Conservation (phyloP, 2,329 filamentous ascomycete species). For the Fusarium sarcochroum region DNA sequence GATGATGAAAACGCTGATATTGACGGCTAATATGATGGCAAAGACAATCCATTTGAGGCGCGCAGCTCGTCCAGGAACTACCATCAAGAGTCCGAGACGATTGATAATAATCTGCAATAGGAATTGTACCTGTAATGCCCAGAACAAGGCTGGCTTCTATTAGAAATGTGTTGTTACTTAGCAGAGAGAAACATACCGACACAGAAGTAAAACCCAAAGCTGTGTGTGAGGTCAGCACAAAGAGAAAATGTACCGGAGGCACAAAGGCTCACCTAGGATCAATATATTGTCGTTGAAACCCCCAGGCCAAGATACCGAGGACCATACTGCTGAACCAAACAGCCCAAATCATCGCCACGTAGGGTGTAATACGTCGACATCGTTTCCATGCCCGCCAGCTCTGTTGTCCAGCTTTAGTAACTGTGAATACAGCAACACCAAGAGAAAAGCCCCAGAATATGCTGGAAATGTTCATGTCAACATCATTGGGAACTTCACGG, state of each 20-base stretch:
- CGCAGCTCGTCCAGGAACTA: conserved; percentile 53
- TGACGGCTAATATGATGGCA: conserved; percentile 62
- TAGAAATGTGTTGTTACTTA: not conserved
- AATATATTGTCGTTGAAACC: conserved; percentile 45
- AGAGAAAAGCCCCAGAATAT: conserved; percentile 48
- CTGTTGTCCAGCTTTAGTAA: conserved; percentile 25
- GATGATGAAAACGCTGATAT: conserved; percentile 66
- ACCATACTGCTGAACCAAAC: conserved; percentile 46
- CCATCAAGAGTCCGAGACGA: conserved; percentile 62
- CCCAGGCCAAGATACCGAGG: conserved; percentile 41
- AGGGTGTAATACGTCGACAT: conserved; percentile 22
- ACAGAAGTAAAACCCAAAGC: conserved; percentile 45
- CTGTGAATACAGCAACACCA: conserved; percentile 31
- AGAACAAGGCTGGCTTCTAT: conserved; percentile 38
- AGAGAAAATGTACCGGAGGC: rapidly evolving
- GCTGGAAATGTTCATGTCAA: conserved; percentile 44
- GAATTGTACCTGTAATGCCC: conserved; percentile 63
- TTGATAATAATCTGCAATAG: conserved; percentile 70
- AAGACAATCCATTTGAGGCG: conserved; percentile 62
- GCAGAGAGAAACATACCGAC: conserved; percentile 26
- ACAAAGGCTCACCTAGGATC: conserved; percentile 33
- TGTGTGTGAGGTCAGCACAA: not conserved
- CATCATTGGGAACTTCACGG: conserved; percentile 34
- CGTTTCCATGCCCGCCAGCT: conserved; percentile 36
- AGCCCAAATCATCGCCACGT: conserved; percentile 43